Percentiles rank a stretch among this genome's conserved stretches.
These are phyloP conservation scores for Daldinia bambusicola DNA, from an alignment of 495 filamentous ascomycete species.

Conservation along the genomic window DNA sequence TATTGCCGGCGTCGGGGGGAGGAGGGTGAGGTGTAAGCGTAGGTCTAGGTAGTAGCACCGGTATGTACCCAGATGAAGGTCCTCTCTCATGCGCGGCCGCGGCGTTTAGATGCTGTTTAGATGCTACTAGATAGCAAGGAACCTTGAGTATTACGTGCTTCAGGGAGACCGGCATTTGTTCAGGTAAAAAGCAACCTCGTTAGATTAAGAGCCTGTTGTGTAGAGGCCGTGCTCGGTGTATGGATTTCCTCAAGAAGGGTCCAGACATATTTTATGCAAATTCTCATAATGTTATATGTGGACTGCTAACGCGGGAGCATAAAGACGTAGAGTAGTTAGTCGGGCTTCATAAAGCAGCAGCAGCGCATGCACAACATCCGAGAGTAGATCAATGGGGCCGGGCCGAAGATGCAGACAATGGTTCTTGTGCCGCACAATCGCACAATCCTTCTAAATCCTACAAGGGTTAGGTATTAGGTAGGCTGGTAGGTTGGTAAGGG, in stretches of 20 bases:
- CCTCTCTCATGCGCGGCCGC: conserved; percentile 18
- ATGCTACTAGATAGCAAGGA: conserved; percentile 1
- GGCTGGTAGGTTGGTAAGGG: background rate
- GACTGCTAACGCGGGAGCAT: too few relatives aligned
- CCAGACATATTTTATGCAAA: conserved; percentile 24
- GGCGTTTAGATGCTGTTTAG: conserved; percentile 34
- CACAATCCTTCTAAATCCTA: conserved; percentile 40
- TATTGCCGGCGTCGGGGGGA: conserved; percentile 37
- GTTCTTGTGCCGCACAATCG: conserved; percentile 38
- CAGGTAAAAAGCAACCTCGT: conserved; percentile 29
- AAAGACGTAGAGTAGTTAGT: conserved; percentile 23
- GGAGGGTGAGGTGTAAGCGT: conserved; percentile 5
- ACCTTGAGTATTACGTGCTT: conserved; percentile 33
- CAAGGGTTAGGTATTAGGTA: background rate
- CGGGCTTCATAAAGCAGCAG: conserved; percentile 17
- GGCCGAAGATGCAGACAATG: conserved; percentile 42
- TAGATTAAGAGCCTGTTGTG: conserved; percentile 26
- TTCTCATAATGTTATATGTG: background rate
- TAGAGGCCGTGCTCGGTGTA: conserved; percentile 15
- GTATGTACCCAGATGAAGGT: conserved; percentile 13
- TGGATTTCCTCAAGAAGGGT: conserved; percentile 14
- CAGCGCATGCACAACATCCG: conserved; percentile 40
- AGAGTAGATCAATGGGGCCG: conserved; percentile 42
- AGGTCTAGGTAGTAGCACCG: background rate
- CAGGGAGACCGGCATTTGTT: conserved; percentile 34